Conservation (phyloP, 2,329 filamentous ascomycete species). For the Pseudogymnoascus sp. region DNA sequence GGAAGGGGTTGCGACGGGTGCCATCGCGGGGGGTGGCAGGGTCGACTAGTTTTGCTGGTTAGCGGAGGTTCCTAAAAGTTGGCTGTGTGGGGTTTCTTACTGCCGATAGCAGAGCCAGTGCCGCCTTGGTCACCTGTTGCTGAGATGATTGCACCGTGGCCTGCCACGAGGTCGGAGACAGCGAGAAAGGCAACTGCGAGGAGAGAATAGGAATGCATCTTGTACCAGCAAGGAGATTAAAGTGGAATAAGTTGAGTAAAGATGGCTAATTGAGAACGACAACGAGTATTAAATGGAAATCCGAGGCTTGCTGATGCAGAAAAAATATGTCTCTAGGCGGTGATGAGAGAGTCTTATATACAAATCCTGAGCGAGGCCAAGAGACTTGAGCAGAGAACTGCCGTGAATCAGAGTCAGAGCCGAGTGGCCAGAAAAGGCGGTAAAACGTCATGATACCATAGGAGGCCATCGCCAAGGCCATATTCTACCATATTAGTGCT, state of each 20-base stretch:
- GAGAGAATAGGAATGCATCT: slow-evolving; percentile 35
- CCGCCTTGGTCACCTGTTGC: slow-evolving; percentile 52
- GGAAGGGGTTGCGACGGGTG: slow-evolving; percentile 51
- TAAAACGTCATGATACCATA: background rate
- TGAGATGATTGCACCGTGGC: slow-evolving; percentile 51
- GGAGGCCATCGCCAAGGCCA: background rate
- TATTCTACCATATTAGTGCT: background rate
- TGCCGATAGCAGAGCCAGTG: slow-evolving; percentile 40
- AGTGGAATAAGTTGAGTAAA: background rate
- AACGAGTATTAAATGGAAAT: background rate
- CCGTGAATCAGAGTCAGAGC: background rate
- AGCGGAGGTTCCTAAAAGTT: slow-evolving; percentile 1
- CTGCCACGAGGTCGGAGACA: slow-evolving; percentile 46
- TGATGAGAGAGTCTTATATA: background rate
- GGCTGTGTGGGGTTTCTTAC: slow-evolving; percentile 22
- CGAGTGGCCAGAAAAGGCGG: background rate
- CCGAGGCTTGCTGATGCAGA: background rate
- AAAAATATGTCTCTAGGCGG: background rate
- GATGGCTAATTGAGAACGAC: background rate
- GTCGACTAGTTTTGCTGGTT: slow-evolving; percentile 39
- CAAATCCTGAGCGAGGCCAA: background rate
- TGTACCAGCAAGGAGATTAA: slow-evolving; percentile 11
- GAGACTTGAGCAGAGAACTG: background rate
- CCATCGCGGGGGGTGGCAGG: slow-evolving; percentile 52
- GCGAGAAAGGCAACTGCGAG: slow-evolving; percentile 40